These are phyloP conservation scores for Phytophthora uliginosa DNA, from an alignment of 352 stramenopile genomes.

Conservation along the genomic window DNA sequence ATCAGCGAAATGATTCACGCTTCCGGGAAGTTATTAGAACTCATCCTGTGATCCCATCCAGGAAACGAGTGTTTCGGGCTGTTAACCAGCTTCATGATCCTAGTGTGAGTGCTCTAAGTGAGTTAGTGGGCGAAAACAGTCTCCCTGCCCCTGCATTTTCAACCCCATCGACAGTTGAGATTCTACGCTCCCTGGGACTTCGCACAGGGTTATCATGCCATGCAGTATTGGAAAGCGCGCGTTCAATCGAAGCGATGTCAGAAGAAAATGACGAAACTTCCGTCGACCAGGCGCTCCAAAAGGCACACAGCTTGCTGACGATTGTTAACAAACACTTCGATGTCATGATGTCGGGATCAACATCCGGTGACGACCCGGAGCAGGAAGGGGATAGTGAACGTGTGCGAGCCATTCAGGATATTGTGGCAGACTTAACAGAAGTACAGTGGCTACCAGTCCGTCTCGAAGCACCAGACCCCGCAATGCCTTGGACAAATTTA, in stretches of 20 bases:
- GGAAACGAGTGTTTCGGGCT: conserved; percentile 56
- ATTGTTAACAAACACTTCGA: conserved; percentile 88
- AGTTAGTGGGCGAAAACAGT: conserved; percentile 74
- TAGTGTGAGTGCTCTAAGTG: conserved; percentile 67
- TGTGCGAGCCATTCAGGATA: conserved; percentile 27
- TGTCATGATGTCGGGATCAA: conserved; percentile 46
- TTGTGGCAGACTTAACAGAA: conserved; percentile 45
- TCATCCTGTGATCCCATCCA: conserved; percentile 62
- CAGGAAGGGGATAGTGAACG: conserved; percentile 21
- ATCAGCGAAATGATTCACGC: conserved; percentile 56
- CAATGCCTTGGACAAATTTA: conserved; percentile 69
- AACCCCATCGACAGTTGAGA: conserved; percentile 52
- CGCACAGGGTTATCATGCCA: conserved; percentile 73
- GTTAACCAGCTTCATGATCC: conserved; percentile 78
- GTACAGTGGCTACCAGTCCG: conserved; percentile 58
- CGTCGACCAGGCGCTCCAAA: conserved; percentile 40
- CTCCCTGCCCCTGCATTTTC: conserved; percentile 67
- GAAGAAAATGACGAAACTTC: conserved; percentile 23
- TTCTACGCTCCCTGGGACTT: conserved; percentile 66
- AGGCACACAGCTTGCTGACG: conserved; percentile 65
- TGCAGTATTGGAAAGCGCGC: conserved; percentile 76
- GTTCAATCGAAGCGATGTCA: conserved; percentile 67
- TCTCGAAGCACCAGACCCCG: conserved; percentile 34
- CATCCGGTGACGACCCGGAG: conserved; percentile 7
- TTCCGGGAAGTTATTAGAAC: conserved; percentile 63